These are phyloP conservation scores for Zalerion maritima DNA, from an alignment of 495 filamentous ascomycete genomes.

Conservation along the genomic window DNA sequence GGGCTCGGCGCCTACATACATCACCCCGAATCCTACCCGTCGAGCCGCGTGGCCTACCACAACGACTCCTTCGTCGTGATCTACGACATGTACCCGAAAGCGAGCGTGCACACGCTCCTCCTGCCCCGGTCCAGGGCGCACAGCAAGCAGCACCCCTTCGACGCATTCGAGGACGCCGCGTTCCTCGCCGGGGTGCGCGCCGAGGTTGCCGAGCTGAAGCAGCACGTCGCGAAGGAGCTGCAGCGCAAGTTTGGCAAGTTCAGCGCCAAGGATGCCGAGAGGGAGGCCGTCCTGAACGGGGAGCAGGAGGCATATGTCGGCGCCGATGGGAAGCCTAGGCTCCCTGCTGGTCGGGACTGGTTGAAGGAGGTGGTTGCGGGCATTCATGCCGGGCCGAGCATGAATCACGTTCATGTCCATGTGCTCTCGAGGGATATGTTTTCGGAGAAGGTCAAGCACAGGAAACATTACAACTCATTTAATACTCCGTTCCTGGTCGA, in stretches of 20 bases:
- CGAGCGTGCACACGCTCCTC: slow-evolving; percentile 70
- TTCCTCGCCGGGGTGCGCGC: slow-evolving; percentile 53
- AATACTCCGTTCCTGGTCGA: slow-evolving; percentile 72
- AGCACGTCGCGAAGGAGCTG: slow-evolving; percentile 59
- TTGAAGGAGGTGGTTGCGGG: slow-evolving; percentile 59
- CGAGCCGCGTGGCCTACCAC: slow-evolving; percentile 50
- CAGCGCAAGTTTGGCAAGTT: slow-evolving; percentile 49
- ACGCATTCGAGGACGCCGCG: slow-evolving; percentile 53
- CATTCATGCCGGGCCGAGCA: slow-evolving; percentile 74
- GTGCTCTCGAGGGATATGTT: slow-evolving; percentile 62
- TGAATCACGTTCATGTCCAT: slow-evolving; percentile 89
- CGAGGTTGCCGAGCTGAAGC: slow-evolving; percentile 45
- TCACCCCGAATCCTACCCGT: slow-evolving; percentile 48
- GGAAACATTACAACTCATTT: slow-evolving; percentile 90
- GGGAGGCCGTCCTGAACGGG: slow-evolving; percentile 43
- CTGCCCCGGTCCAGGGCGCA: slow-evolving; percentile 57
- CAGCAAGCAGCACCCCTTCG: slow-evolving; percentile 55
- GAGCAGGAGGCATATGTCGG: slow-evolving; percentile 25
- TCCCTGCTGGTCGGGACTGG: slow-evolving; percentile 69
- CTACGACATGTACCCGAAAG: slow-evolving; percentile 74
- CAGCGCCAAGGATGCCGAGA: slow-evolving; percentile 44
- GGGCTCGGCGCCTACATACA: slow-evolving; percentile 57
- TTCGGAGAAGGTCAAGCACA: slow-evolving; percentile 55
- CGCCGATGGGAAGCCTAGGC: slow-evolving; percentile 22
- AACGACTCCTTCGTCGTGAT: slow-evolving; percentile 63